Base-by-base conservation (phyloP, 495 filamentous ascomycete species). In the Podospora fimiseda region DNA sequence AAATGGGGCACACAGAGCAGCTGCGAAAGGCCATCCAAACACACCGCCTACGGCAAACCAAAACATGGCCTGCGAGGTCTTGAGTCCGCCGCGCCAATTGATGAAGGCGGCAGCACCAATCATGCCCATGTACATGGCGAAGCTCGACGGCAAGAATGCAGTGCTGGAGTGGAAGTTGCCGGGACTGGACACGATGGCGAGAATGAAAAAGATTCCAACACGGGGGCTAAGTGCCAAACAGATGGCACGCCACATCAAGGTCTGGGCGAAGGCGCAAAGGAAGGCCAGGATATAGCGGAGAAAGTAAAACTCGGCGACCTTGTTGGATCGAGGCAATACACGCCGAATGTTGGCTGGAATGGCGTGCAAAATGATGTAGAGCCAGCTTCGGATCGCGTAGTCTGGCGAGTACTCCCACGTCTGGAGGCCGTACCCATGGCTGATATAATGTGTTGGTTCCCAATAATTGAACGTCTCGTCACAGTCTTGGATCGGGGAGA, bases 401-500 rank as follows among this genome's bases (percentile, higher is more conserved):
- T 90, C 86, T 1, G 94, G 94, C 0, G 92, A 95, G 70, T 97
- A 99, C 67, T 99, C 94, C 94, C 94, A 99, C 14, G 94, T 99
- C 70, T 99, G 89, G 30, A 97, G 73, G 23, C 94, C 94, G 63
- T 92, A 91, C 62, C 89, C 88, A 74, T 96, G 90, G 53, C 81
- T 83, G 23, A 99, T 80, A 66, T 96, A 99, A 70, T 99, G 94
- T 0, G 90, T 83, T 1, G 94, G 93, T 61, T 99, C 94, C 94
- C 94, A 99, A 72, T 94, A 99, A 62, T 99, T 99, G 77, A 95
- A 99, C 3, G 92, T 90, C 72, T 99, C 94, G 64, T 99, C 94
- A 63, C 94, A 99, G 68, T 99, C 94, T 61, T 96, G 92, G 60
- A 99, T 96, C 0, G 94, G 95, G 0, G 89, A 80, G 60, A 82